Evolutionary conservation across 768 basidiomycete genomes (phyloP).

Genomic region (Russula dissimulans): DNA sequence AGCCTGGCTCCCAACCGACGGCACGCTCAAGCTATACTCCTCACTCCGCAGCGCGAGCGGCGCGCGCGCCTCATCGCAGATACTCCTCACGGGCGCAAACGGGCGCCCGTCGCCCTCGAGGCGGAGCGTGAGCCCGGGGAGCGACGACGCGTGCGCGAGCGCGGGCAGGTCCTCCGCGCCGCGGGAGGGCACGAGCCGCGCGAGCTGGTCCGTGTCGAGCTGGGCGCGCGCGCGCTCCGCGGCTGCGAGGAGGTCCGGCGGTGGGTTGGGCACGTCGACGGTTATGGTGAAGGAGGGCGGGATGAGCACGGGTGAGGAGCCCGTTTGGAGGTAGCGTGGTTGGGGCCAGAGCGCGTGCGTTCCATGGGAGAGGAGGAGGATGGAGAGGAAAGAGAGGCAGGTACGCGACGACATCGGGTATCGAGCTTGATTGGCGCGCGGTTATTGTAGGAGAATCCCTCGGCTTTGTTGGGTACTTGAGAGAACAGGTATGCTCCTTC

Average conservation of each 20-base stretch:
- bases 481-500: too few relatives aligned
- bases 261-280: constrained; percentile 35
- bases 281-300: constrained; percentile 43
- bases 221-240: constrained; percentile 37
- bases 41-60: constrained; percentile 35
- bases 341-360: constrained; percentile 31
- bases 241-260: constrained; percentile 52
- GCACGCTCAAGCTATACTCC: constrained; percentile 35
- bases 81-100: constrained; percentile 24
- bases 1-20: constrained; percentile 29
- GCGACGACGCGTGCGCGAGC: constrained; percentile 28
- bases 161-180: constrained; percentile 41
- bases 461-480: too few relatives aligned
- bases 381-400: background rate
- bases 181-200: constrained; percentile 50
- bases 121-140: constrained; percentile 38
- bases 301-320: constrained; percentile 30
- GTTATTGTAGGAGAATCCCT: too few relatives aligned
- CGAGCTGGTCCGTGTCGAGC: constrained; percentile 41
- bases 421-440: too few relatives aligned
- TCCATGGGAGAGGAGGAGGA: constrained; percentile 19
- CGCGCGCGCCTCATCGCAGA: constrained; percentile 25
- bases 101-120: constrained; percentile 25
- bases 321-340: constrained; percentile 26
- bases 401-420: too few relatives aligned